Evolutionary conservation across 2,329 filamentous ascomycete species (phyloP).

Genomic region (Curvularia sp.): DNA sequence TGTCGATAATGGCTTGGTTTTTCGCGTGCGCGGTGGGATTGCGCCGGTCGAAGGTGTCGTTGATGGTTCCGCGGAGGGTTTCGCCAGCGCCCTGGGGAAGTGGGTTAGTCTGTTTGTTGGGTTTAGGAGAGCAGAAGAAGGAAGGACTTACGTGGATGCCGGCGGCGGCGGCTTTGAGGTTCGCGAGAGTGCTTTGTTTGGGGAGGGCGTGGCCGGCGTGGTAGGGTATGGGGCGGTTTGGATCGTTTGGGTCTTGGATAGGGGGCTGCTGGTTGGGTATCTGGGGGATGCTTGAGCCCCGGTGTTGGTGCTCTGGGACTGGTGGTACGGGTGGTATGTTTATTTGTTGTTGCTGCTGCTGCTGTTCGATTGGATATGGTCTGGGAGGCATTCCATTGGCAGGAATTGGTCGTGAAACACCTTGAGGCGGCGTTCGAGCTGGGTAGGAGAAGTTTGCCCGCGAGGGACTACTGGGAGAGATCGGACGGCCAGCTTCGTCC

Average conservation of each 20-base stretch:
- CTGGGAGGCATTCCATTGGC: not conserved
- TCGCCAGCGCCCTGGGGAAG: conserved; percentile 42
- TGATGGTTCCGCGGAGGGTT: conserved; percentile 46
- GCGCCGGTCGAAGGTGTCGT: conserved; percentile 43
- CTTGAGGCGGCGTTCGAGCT: conserved; percentile 40
- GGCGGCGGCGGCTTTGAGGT: conserved; percentile 44
- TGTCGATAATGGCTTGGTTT: conserved; percentile 44
- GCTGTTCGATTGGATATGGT: not conserved
- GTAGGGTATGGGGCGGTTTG: conserved; percentile 32
- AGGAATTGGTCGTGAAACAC: conserved; percentile 41
- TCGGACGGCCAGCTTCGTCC: conserved; percentile 31
- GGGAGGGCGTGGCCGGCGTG: conserved; percentile 32
- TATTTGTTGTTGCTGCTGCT: conserved; percentile 6
- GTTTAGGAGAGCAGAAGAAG: not conserved
- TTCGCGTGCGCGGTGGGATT: conserved; percentile 40
- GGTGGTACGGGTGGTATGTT: conserved; percentile 10
- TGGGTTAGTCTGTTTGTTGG: conserved; percentile 2
- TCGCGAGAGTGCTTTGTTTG: conserved; percentile 42
- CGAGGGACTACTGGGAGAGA: conserved; percentile 38
- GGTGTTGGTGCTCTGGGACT: conserved; percentile 10
- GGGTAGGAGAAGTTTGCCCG: conserved; percentile 48
- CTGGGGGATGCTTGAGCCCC: conserved; percentile 9
- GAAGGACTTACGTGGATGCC: conserved; percentile 45
- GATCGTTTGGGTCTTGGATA: conserved; percentile 17
- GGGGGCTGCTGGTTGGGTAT: conserved; percentile 12